Evolutionary conservation across 352 stramenopile genomes (phyloP), one percentile per base, ranked within the genome.

Genomic region (Phytophthora capsici): DNA sequence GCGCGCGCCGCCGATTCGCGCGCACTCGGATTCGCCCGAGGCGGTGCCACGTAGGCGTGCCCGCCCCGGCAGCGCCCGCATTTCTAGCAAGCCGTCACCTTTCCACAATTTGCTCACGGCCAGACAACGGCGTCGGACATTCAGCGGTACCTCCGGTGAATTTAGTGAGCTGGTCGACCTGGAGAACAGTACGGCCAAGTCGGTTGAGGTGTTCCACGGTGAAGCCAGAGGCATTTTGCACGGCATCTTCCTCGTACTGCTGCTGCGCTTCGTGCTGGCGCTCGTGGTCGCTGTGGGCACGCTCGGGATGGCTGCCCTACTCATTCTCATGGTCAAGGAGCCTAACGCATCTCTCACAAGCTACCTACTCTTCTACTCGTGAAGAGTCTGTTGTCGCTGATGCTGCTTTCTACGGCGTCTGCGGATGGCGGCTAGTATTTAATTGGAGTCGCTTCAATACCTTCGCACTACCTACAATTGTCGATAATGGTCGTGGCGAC

Each of bases 181-280:
- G n/a, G 77, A 82, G 45, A 72, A 69, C 55, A 78, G 61, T 48
- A 82, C 78, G 10, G 75, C 70, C 48, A 82, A 87, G 69, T 87
- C 77, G 20, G 80, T 89, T 46, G 66, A 80, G 44, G 73, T 76
- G 9, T 89, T 89, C 69, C 82, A 75, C 17, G 80, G 77, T 25
- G 68, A 89, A 48, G 80, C 73, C 19, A 82, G 75, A 46, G 73
- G 74, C 54, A 89, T 87, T 23, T 63, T 89, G 45, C 77, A 77
- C 57, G 75, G 77, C 55, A 84, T 89, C 64, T 89, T 89, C 62
- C 75, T 85, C 19, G 61, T 85, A 40, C 68, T 89, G 46, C 55
- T 89, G 51, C 66, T 89, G 58, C 73, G 76, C 26, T 87, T 89
- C 54, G 50, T 82, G 26, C 50, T 89, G 30, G 68, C 66, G 17